Percentiles rank a stretch among this genome's conserved stretches.
These are phyloP conservation scores for Parastagonospora avenae DNA, from an alignment of 2,329 filamentous ascomycete species.

Conservation along the genomic window DNA sequence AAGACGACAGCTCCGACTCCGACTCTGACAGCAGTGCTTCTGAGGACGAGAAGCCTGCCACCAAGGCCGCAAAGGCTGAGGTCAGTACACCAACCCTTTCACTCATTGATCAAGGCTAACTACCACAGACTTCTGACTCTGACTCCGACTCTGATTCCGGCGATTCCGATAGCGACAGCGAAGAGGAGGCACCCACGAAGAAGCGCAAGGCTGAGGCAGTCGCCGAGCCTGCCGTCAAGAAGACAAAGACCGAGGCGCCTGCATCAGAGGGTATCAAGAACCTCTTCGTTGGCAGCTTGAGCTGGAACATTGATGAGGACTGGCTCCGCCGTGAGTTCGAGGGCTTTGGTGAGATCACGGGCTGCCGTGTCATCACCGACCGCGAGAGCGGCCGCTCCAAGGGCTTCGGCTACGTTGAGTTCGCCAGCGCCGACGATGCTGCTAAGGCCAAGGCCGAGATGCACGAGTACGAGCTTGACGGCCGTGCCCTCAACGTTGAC, in stretches of 20 bases:
- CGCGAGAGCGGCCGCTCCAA: conserved; percentile 81
- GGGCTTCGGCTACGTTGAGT: conserved; percentile 94
- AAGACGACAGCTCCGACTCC: conserved; percentile 47
- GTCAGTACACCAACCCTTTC: conserved; percentile 19
- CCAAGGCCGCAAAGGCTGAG: conserved; percentile 36
- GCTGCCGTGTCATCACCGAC: conserved; percentile 83
- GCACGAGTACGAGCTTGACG: conserved; percentile 75
- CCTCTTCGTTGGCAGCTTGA: conserved; percentile 87
- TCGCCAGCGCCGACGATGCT: conserved; percentile 69
- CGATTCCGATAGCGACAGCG: conserved; percentile 33
- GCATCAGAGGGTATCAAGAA: conserved; percentile 63
- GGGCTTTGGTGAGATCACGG: conserved; percentile 72
- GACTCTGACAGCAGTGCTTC: conserved; percentile 38
- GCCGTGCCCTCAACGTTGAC: conserved; percentile 77
- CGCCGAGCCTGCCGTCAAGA: conserved; percentile 64
- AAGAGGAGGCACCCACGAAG: conserved; percentile 57
- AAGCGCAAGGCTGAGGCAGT: conserved; percentile 70
- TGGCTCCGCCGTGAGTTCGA: conserved; percentile 82
- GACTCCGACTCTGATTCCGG: conserved; percentile 46
- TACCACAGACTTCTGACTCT: conserved; percentile 38
- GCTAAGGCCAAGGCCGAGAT: conserved; percentile 75
- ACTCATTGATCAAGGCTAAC: conserved; percentile 16
- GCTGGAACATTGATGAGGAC: conserved; percentile 88
- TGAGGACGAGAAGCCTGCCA: conserved; percentile 33
- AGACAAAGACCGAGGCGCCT: conserved; percentile 65